Conservation (phyloP, 176 grass and related monocot species). For the Rhynchospora tenuis region DNA sequence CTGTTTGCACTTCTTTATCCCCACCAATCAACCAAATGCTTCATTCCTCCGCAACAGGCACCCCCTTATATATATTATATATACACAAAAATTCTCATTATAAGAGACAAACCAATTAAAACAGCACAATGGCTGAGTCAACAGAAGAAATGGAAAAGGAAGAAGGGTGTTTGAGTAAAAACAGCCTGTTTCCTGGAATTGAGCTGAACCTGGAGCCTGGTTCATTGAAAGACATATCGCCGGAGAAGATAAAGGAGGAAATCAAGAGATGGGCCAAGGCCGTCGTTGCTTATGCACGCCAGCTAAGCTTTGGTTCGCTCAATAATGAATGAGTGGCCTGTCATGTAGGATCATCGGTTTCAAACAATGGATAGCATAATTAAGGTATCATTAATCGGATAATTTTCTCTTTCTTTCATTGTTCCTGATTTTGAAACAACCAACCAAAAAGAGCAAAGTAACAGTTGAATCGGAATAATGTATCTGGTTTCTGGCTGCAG, state of each 20-base stretch:
- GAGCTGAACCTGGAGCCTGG: constrained; percentile 32
- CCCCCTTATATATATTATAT: background rate
- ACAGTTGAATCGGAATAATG: background rate
- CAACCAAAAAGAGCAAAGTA: background rate
- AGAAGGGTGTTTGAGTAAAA: background rate
- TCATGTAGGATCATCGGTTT: background rate
- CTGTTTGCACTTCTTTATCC: constrained; percentile 10
- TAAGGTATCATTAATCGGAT: background rate
- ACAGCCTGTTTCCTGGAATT: background rate
- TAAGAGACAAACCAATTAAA: background rate
- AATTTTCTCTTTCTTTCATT: background rate
- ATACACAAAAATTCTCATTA: background rate
- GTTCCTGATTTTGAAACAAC: background rate
- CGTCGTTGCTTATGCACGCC: constrained; percentile 48
- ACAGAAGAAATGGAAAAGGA: background rate
- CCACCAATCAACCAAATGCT: constrained; percentile 19
- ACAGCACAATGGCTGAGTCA: background rate
- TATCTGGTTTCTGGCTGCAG: background rate
- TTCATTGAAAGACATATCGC: constrained; percentile 43
- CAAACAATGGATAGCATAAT: background rate
- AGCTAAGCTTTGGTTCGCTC: constrained; percentile 54
- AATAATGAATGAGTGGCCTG: background rate
- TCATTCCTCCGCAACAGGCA: constrained; percentile 20
- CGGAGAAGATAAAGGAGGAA: constrained; percentile 54
- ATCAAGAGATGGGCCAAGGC: constrained; percentile 76